Conservation (phyloP, 202 grass and related monocot genomes). For the Saccharum hybrid region DNA sequence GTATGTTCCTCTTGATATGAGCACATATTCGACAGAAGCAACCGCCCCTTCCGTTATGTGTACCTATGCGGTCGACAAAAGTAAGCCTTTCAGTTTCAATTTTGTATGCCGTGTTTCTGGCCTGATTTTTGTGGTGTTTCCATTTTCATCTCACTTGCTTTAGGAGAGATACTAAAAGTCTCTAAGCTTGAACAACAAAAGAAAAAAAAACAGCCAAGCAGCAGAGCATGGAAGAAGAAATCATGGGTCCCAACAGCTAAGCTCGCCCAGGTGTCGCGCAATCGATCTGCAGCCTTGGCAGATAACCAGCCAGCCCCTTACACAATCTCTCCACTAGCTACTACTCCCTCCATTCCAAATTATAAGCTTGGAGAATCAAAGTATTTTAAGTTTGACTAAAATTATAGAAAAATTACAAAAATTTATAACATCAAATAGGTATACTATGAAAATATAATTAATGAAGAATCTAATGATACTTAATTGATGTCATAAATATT, state of each 20-base stretch:
- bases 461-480: no score
- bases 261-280: not conserved
- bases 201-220: not conserved
- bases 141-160: not conserved
- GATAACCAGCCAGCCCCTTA: not conserved
- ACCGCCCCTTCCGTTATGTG: not conserved
- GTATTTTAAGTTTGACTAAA: no score
- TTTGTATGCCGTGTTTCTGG: not conserved
- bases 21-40: not conserved
- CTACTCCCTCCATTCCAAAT: no score
- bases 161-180: not conserved
- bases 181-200: not conserved
- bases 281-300: conserved; percentile 3
- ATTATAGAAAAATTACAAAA: no score
- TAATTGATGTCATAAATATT: no score
- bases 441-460: no score
- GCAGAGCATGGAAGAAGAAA: not conserved
- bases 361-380: no score
- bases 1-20: not conserved
- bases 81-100: not conserved
- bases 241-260: not conserved
- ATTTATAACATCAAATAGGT: no score
- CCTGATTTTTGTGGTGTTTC: not conserved
- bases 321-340: conserved; percentile 34
- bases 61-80: not conserved